phyloP scores from a whole-genome alignment of 441 rosid genomes.

The Populus tomentosa region DNA sequence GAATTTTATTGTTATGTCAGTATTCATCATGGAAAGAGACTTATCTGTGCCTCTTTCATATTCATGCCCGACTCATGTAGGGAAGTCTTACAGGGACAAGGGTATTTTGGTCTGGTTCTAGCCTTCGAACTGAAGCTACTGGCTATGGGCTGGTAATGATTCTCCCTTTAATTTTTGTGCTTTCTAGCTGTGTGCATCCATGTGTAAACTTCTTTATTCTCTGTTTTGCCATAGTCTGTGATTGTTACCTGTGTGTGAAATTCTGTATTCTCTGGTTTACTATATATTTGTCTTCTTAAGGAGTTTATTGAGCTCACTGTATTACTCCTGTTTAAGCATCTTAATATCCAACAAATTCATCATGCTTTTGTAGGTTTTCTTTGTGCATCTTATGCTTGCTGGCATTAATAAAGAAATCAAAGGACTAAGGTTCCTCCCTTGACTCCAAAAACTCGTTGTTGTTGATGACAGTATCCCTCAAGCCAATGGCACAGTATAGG shows the following conservation, averaged over 20 bases:
- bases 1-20: too few relatives aligned
- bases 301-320: neutral
- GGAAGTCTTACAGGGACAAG: conserved; percentile 93
- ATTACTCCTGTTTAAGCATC: neutral
- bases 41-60: too few relatives aligned
- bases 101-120: conserved; percentile 96
- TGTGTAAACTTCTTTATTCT: neutral
- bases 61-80: too few relatives aligned
- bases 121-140: conserved; percentile 99
- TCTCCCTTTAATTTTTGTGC: conserved; percentile 2
- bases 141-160: conserved; percentile 95
- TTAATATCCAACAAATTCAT: conserved; percentile 9
- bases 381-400: conserved; percentile 87
- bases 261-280: neutral
- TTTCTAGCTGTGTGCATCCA: conserved; percentile 3
- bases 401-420: conserved; percentile 95
- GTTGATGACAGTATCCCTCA: neutral
- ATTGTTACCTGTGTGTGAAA: too few relatives aligned
- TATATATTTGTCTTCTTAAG: neutral
- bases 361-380: conserved; percentile 75
- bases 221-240: too few relatives aligned
- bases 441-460: conserved; percentile 9
- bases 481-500: neutral
- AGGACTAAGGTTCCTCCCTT: conserved; percentile 69
- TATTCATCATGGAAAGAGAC: too few relatives aligned